Percentiles rank a stretch among this genome's conserved stretches.
Evolutionary conservation across 176 grass and related monocot genomes (phyloP).

Genomic region (Pontederia crassipes): DNA sequence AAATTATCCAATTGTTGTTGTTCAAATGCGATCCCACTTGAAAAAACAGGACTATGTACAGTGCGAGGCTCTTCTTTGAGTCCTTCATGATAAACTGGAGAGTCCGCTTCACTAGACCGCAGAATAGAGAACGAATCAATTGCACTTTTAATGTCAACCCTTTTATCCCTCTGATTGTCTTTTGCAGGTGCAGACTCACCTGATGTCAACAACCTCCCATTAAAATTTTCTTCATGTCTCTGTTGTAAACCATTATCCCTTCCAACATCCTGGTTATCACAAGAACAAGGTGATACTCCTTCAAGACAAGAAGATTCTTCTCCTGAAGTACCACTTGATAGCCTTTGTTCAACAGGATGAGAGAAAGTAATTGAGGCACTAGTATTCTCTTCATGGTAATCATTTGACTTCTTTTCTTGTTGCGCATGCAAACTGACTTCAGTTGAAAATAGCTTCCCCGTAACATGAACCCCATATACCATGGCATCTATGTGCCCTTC

Average conservation of each 20-base stretch:
- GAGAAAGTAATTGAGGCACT: constrained; percentile 21
- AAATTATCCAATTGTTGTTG: constrained; percentile 23
- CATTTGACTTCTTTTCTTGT: constrained; percentile 10
- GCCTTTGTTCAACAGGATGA: constrained; percentile 24
- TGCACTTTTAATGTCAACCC: constrained; percentile 19
- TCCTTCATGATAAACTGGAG: constrained; percentile 11
- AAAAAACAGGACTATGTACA: constrained; percentile 41
- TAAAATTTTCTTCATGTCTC: constrained; percentile 12
- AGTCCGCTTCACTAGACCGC: background rate
- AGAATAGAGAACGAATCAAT: constrained; percentile 16
- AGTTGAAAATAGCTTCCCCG: constrained; percentile 20
- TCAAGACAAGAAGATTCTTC: constrained; percentile 20
- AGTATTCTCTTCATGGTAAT: constrained; percentile 11
- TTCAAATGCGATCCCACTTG: constrained; percentile 37
- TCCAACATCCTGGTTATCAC: background rate
- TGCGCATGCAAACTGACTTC: constrained; percentile 24
- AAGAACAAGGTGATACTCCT: constrained; percentile 18
- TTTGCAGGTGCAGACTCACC: constrained; percentile 30
- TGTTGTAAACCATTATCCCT: background rate
- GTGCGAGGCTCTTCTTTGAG: constrained; percentile 33
- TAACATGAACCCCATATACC: constrained; percentile 24
- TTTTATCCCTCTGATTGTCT: constrained; percentile 22
- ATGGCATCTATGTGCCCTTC: constrained; percentile 16
- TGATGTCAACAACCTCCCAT: constrained; percentile 15
- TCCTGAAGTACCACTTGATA: constrained; percentile 15